Percentiles rank a stretch among this genome's conserved stretches.
Evolutionary conservation across 106 monocot species (phyloP).

Genomic region (Dendrobium officinale): DNA sequence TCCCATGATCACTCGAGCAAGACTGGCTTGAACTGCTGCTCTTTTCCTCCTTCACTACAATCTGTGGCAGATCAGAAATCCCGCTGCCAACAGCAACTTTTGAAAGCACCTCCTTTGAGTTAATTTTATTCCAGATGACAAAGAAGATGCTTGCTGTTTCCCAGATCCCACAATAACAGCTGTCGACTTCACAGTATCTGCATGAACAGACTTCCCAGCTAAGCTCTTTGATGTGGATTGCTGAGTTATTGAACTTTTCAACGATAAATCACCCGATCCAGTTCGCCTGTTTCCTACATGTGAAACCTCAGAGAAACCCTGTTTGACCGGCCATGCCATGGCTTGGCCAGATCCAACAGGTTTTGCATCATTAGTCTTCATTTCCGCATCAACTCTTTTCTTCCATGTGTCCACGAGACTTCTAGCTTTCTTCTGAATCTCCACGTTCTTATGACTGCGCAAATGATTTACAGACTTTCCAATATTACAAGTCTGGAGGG

Average conservation of each 20-base stretch:
- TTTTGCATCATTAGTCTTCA: conserved; percentile 71
- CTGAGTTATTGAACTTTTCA: conserved; percentile 37
- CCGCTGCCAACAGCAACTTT: conserved; percentile 26
- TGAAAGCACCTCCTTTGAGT: conserved; percentile 32
- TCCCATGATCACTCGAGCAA: conserved; percentile 62
- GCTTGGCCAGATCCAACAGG: conserved; percentile 32
- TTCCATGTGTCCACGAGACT: conserved; percentile 83
- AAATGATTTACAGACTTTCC: conserved; percentile 86
- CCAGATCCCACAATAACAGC: conserved; percentile 21
- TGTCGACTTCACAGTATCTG: conserved; percentile 33
- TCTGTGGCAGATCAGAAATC: conserved; percentile 28
- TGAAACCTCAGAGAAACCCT: conserved; percentile 36
- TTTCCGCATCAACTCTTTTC: conserved; percentile 89
- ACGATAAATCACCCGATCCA: conserved; percentile 29
- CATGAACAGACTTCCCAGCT: conserved; percentile 27
- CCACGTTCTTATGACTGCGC: conserved; percentile 67
- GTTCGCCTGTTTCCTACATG: conserved; percentile 31
- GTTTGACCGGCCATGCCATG: conserved; percentile 50
- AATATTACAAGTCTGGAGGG: conserved; percentile 67
- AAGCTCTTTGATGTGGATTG: conserved; percentile 31
- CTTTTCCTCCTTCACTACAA: conserved; percentile 66
- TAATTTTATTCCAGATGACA: conserved; percentile 7
- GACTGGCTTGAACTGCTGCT: conserved; percentile 87
- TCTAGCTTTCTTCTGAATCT: conserved; percentile 84
- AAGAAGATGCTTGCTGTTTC: conserved; percentile 23